A percentile compares a stretch with the other conserved stretches of the same genome.
Evolutionary conservation across 73 alveolate species (phyloP).

Genomic region (Strombidium stylifer): DNA sequence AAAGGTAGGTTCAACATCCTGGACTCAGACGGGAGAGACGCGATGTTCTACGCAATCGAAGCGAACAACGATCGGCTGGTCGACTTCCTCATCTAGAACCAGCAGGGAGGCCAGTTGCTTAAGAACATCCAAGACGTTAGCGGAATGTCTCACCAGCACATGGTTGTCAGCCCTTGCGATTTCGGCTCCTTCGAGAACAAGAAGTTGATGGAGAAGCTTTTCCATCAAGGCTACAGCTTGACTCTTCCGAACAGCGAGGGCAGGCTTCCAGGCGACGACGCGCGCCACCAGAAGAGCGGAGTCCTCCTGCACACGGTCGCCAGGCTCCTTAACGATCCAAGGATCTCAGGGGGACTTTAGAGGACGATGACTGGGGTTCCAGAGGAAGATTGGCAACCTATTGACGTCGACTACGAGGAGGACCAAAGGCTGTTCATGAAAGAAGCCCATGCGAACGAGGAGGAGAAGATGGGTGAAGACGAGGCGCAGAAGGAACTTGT

Average conservation of each 20-base stretch:
- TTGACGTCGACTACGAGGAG: slow-evolving; percentile 46
- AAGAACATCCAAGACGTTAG: slow-evolving; percentile 63
- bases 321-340: background rate
- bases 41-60: slow-evolving; percentile 71
- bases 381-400: slow-evolving; percentile 43
- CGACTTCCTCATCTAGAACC: slow-evolving; percentile 48
- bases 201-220: slow-evolving; percentile 70
- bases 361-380: slow-evolving; percentile 1
- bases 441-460: slow-evolving; percentile 38
- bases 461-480: slow-evolving; percentile 22
- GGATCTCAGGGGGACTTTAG: background rate
- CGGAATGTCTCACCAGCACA: slow-evolving; percentile 80
- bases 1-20: slow-evolving; percentile 28
- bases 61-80: slow-evolving; percentile 69
- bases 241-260: slow-evolving; percentile 54
- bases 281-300: slow-evolving; percentile 29
- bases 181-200: slow-evolving; percentile 92
- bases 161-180: slow-evolving; percentile 72
- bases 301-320: slow-evolving; percentile 17
- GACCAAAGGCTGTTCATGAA: slow-evolving; percentile 55
- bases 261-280: slow-evolving; percentile 21
- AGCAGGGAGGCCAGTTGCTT: slow-evolving; percentile 17
- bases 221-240: slow-evolving; percentile 48
- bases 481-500: slow-evolving; percentile 33
- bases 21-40: slow-evolving; percentile 80